Percentiles rank a stretch among this genome's conserved stretches.
These are phyloP conservation scores for Eutrema japonicum DNA, from an alignment of 345 rosid genomes.

Conservation along the genomic window DNA sequence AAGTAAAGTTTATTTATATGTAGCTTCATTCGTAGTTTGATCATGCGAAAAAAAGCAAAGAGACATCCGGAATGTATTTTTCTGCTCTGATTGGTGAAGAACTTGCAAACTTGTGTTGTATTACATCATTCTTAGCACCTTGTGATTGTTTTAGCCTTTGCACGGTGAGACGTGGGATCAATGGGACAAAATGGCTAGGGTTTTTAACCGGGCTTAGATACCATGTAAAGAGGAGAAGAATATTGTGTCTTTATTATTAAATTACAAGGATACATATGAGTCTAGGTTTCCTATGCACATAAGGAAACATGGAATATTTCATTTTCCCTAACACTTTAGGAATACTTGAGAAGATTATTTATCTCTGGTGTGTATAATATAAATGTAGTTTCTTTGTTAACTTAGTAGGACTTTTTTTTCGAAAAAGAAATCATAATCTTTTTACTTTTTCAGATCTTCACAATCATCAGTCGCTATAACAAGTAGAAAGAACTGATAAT, in stretches of 20 bases:
- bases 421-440: not conserved
- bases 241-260: not conserved
- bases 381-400: constrained; percentile 12
- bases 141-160: not conserved
- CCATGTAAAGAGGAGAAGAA: constrained; percentile 15
- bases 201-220: not conserved
- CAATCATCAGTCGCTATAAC: not conserved
- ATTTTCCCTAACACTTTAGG: not conserved
- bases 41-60: not conserved
- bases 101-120: constrained; percentile 1
- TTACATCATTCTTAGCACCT: not conserved
- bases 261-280: not conserved
- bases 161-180: not conserved
- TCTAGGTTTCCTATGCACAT: not conserved
- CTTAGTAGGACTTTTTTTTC: not conserved
- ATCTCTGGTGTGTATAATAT: not conserved
- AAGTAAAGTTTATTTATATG: not conserved
- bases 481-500: not conserved
- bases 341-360: constrained; percentile 2
- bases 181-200: not conserved
- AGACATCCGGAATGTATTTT: not conserved
- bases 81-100: not conserved
- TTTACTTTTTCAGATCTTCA: not conserved
- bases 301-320: constrained; percentile 8
- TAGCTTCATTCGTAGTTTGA: not conserved